A percentile compares a stretch with the other conserved stretches of the same genome.
Evolutionary conservation across 306 rosid species (phyloP).

Genomic region (Purshia tridentata): DNA sequence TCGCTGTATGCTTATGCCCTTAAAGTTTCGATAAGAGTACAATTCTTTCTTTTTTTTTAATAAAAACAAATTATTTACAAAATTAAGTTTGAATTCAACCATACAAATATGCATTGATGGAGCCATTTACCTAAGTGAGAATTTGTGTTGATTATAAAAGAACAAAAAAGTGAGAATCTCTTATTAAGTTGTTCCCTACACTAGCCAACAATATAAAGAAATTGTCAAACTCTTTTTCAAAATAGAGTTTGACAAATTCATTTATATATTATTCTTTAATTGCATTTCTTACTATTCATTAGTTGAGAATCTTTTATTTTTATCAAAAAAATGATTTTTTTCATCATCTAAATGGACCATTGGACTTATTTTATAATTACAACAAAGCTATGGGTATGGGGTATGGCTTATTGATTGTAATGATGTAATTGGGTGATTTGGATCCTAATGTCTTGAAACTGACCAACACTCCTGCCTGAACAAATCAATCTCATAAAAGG

Average conservation of each 20-base stretch:
- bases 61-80: no score
- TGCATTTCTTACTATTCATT: no score
- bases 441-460: neutral
- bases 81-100: no score
- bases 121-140: no score
- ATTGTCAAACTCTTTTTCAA: no score
- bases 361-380: neutral
- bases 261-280: no score
- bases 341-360: conserved; percentile 7
- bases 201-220: neutral
- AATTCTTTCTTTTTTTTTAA: neutral
- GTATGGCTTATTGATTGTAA: conserved; percentile 1
- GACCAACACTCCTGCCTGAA: neutral
- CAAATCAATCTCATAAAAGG: neutral
- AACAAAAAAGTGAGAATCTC: neutral
- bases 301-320: no score
- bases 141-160: no score
- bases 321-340: neutral
- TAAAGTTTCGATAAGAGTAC: neutral
- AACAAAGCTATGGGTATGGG: neutral
- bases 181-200: neutral
- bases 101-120: no score
- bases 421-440: neutral
- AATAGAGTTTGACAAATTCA: no score
- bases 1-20: neutral